Evolutionary conservation across 2,329 filamentous ascomycete species (phyloP).

Genomic region (Penicillium janthinellum): DNA sequence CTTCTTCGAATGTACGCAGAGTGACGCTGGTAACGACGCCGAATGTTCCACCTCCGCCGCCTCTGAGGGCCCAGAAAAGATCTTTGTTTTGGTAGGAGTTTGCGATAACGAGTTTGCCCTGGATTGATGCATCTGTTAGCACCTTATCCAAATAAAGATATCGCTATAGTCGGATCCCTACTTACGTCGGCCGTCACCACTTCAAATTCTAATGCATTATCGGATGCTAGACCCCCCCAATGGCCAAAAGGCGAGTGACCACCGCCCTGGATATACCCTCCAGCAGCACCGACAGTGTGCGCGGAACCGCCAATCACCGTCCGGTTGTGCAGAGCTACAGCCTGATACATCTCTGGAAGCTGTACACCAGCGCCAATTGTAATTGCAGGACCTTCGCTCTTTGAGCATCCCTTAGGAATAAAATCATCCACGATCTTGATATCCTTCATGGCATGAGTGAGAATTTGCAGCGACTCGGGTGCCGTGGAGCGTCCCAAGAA

Average conservation of each 20-base stretch:
- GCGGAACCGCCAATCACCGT: slow-evolving; percentile 12
- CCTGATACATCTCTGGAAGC: slow-evolving; percentile 16
- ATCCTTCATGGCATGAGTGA: slow-evolving; percentile 37
- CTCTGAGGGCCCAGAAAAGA: slow-evolving; percentile 54
- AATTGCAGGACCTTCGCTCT: slow-evolving; percentile 16
- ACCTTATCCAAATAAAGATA: not conserved
- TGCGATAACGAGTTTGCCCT: slow-evolving; percentile 16
- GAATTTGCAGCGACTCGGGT: slow-evolving; percentile 39
- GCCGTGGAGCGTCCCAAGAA: slow-evolving; percentile 38
- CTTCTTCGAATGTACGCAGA: slow-evolving; percentile 46
- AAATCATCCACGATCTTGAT: slow-evolving; percentile 33
- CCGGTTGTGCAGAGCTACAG: slow-evolving; percentile 11
- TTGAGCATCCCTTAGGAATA: slow-evolving; percentile 14
- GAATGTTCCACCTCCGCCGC: slow-evolving; percentile 56
- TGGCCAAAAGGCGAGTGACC: slow-evolving; percentile 34
- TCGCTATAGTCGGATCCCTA: not conserved
- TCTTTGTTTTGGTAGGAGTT: slow-evolving; percentile 33
- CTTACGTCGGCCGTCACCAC: slow-evolving; percentile 36
- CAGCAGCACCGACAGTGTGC: slow-evolving; percentile 20
- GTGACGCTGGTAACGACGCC: slow-evolving; percentile 49
- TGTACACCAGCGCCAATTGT: slow-evolving; percentile 20
- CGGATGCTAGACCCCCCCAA: slow-evolving; percentile 38
- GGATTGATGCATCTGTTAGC: not conserved
- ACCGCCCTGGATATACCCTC: slow-evolving; percentile 35
- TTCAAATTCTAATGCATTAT: slow-evolving; percentile 38